Evolutionary conservation across 192 early-diverging fungal genomes (phyloP), one percentile per base, ranked within the genome.

Genomic region (Chytriomyces sp.): DNA sequence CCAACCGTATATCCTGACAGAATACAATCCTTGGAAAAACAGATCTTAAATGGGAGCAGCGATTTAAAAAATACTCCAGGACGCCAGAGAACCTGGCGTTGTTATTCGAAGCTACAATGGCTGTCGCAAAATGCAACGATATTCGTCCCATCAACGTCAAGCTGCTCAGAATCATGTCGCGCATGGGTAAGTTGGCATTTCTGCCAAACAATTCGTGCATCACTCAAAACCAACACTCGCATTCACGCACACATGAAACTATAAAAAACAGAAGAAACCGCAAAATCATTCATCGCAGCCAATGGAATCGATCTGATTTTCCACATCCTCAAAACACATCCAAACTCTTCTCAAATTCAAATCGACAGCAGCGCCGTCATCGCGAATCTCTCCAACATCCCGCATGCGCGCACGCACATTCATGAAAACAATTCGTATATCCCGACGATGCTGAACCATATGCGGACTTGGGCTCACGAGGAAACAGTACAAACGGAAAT

Each of bases 291-390:
- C 57, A 75, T 79, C 5, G n/a, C 77, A 8, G 57, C 61, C 23
- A n/a, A 63, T 13, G 82, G 78, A 35, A 73, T 83, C 57, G 61
- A 75, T 28, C 57, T 72, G 13, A 80, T 83, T 28, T 74, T 83
- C 23, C 43, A 70, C n/a, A 73, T 77, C 23, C 76, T 83, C 75
- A 45, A 69, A 10, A 26, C 45, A 7, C 61, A 47, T 73, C 82
- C 82, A 28, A 45, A 48, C 6, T 72, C 45, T 23, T 69, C 72
- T 13, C 75, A 71, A 24, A 49, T 83, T 3, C 82, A 83, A 76
- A 80, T 83, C 59, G 72, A 83, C 61, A 77, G 73, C 46, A 80
- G 78, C 45, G 82, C 82, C 0, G 76, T 75, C 10, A 67, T 83
- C 23, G 82, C 82, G 18, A 83, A 83, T 48, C 65, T 83, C 6